A percentile compares a stretch with the other conserved stretches of the same genome.
Conservation (phyloP, 805 yeast species). For the Myxozyma mucilagina region DNA sequence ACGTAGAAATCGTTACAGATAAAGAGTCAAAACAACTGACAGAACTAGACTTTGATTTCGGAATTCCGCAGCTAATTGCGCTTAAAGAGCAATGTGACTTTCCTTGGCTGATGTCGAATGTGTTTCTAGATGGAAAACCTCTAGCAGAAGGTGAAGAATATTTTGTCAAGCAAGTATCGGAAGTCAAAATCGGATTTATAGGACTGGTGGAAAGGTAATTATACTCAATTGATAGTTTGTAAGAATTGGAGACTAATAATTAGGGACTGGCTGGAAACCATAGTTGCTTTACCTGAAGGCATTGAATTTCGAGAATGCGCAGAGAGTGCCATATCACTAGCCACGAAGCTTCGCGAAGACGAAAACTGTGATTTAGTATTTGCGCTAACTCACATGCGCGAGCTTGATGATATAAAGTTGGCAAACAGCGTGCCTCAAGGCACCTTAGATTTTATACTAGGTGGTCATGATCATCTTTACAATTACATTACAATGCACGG, state of each 20-base stretch:
- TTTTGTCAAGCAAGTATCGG: slow-evolving; percentile 16
- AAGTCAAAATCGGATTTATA: slow-evolving; percentile 27
- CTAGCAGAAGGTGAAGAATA: slow-evolving; percentile 26
- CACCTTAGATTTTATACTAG: slow-evolving; percentile 30
- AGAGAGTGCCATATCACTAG: slow-evolving; percentile 19
- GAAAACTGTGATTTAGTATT: slow-evolving; percentile 30
- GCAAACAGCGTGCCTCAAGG: slow-evolving; percentile 29
- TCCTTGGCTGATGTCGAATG: slow-evolving; percentile 34
- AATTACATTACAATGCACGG: slow-evolving; percentile 27
- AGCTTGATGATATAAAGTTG: slow-evolving; percentile 30
- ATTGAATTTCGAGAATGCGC: slow-evolving; percentile 21
- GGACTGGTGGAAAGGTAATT: slow-evolving; percentile 31
- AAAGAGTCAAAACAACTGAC: background rate
- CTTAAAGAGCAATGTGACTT: slow-evolving; percentile 27
- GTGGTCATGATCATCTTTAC: slow-evolving; percentile 34
- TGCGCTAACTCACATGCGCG: slow-evolving; percentile 35
- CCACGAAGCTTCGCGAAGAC: slow-evolving; percentile 23
- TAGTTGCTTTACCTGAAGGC: slow-evolving; percentile 26
- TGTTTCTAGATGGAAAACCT: slow-evolving; percentile 13
- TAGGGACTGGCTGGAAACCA: slow-evolving; percentile 34
- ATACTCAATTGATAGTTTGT: background rate
- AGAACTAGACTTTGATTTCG: slow-evolving; percentile 32
- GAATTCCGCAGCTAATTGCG: slow-evolving; percentile 27
- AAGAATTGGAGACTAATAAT: background rate
- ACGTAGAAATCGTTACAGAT: background rate